These are phyloP conservation scores for Schizopora paradoxa DNA, from an alignment of 1,284 basidiomycete genomes.

Conservation along the genomic window DNA sequence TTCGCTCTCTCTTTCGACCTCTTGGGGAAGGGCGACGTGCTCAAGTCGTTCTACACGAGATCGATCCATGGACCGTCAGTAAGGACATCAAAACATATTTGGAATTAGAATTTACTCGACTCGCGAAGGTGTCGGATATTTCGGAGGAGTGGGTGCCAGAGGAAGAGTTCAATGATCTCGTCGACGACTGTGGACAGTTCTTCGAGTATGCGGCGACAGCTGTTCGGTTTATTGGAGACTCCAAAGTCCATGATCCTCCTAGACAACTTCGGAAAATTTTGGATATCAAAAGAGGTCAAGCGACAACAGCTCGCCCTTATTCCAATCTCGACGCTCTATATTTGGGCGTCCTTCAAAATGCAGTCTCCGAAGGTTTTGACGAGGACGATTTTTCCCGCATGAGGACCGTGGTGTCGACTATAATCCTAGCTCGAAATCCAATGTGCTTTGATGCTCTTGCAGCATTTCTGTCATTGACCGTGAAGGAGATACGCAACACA, in stretches of 20 bases:
- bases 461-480: constrained; percentile 9
- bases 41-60: constrained; percentile 18
- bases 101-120: not conserved
- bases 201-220: constrained; percentile 26
- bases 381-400: constrained; percentile 13
- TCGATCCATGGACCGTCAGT: constrained; percentile 14
- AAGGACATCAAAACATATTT: constrained; percentile 22
- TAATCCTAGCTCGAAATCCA: constrained; percentile 19
- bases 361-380: too few species aligned
- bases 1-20: constrained; percentile 19
- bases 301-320: not conserved
- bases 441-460: constrained; percentile 13
- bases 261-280: too few species aligned
- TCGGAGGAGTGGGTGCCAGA: constrained; percentile 17
- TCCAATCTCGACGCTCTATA: constrained; percentile 20
- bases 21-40: too few species aligned
- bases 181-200: constrained; percentile 16
- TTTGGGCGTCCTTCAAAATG: constrained; percentile 12
- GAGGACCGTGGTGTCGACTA: constrained; percentile 18
- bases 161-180: constrained; percentile 15
- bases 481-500: not conserved
- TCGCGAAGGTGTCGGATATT: constrained; percentile 14
- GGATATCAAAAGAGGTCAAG: too few species aligned
- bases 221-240: constrained; percentile 22
- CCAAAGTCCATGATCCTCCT: constrained; percentile 15